Evolutionary conservation across 2,329 filamentous ascomycete species (phyloP), one percentile per base, ranked within the genome.

Genomic region (Ceratocystis alfenasii): DNA sequence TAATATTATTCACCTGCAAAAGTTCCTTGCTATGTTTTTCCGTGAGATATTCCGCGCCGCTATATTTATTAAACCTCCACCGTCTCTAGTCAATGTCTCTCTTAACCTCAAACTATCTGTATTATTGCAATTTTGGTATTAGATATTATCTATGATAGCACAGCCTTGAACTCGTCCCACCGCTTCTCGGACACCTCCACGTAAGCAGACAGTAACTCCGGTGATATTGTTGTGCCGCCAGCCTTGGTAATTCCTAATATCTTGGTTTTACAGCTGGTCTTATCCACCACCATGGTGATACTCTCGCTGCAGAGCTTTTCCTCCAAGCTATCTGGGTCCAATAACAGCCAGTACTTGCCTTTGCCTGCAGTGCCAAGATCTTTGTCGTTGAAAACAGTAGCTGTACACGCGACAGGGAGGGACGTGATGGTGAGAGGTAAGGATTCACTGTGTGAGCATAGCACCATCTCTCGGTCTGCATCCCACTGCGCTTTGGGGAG

Each of bases 281-380:
- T 78, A 73, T 93, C 88, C n/a, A 96, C 83, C 62, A 94, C 86
- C 44, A 96, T 78, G 2, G 87, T 92, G n/a, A 94, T 78, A n/a
- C 76, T 82, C 79, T 99, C 94, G 68, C 86, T 80, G 73, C 90
- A 95, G 55, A 95, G 76, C 7, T 82, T 83, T 77, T 97, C 94
- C 77, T 99, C 94, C 70, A 95, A 87, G 25, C 85, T 83, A 76
- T 99, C 94, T 1, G 90, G 90, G 76, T 99, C 94, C 5, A 88
- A 84, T 66, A 99, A 76, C 2, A 96, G 78, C 90, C 91, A 95
- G 72, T 79, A 80, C 72, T 78, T 80, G 69, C 76, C 80, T 55
- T 66, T 65, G 25, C 66, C 66, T 36, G 66, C 63, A 3, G 66
- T 67, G n/a, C 66, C 66, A 15, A 67, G 20, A 33, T 68, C 67